These are phyloP conservation scores for Tylopilus plumbeoviolaceoides DNA, from an alignment of 768 basidiomycete species.

Conservation along the genomic window DNA sequence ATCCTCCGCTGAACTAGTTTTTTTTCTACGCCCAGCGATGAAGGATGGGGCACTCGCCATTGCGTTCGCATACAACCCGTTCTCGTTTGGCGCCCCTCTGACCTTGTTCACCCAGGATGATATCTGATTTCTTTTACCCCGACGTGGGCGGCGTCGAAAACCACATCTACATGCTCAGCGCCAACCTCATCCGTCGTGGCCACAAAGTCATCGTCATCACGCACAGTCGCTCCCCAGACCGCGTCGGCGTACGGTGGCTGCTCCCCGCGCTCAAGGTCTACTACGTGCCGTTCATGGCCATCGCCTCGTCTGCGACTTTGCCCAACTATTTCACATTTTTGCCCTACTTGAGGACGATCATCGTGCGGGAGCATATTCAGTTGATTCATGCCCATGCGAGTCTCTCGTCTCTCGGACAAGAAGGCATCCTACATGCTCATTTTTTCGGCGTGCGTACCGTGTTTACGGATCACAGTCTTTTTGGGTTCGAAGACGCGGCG, in stretches of 20 bases:
- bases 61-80: constrained; percentile 17
- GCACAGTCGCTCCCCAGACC: constrained; percentile 82
- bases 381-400: constrained; percentile 91
- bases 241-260: constrained; percentile 88
- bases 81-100: not conserved
- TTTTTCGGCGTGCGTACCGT: constrained; percentile 85
- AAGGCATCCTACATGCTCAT: constrained; percentile 87
- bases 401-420: constrained; percentile 86
- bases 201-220: constrained; percentile 96
- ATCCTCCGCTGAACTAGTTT: constrained; percentile 34
- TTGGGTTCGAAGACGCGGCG: constrained; percentile 95
- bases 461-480: constrained; percentile 95
- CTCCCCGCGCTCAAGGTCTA: constrained; percentile 88
- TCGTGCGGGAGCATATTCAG: constrained; percentile 81
- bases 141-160: constrained; percentile 94
- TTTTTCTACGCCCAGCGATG: constrained; percentile 18
- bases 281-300: constrained; percentile 85
- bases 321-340: constrained; percentile 92
- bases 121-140: constrained; percentile 96
- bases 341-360: constrained; percentile 86
- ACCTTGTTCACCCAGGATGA: constrained; percentile 58
- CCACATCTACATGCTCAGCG: constrained; percentile 90
- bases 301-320: constrained; percentile 88
- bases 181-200: constrained; percentile 73
- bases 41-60: constrained; percentile 27